Evolutionary conservation across 495 filamentous ascomycete genomes (phyloP).

Genomic region (Hyaloscypha variabilis): DNA sequence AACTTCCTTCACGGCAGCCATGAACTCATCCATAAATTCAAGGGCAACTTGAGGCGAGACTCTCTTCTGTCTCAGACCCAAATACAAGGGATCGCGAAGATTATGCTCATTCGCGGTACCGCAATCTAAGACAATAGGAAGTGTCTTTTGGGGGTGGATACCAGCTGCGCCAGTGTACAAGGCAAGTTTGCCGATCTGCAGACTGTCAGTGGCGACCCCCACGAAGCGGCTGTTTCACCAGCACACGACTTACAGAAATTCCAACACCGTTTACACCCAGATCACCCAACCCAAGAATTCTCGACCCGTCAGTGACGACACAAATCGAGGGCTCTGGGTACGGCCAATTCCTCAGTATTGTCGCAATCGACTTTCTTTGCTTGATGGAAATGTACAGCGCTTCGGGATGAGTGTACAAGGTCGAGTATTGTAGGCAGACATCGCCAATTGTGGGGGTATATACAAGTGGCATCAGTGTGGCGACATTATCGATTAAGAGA

Average conservation of each 20-base stretch:
- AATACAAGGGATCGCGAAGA: conserved; percentile 90
- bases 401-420: conserved; percentile 94
- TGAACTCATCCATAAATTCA: conserved; percentile 97
- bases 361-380: conserved; percentile 80
- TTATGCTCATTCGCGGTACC: conserved; percentile 90
- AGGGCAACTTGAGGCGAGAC: conserved; percentile 78
- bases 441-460: conserved; percentile 98
- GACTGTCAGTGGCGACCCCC: not conserved
- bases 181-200: conserved; percentile 78
- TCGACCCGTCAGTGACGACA: conserved; percentile 94
- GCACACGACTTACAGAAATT: conserved; percentile 74
- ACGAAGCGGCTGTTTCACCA: conserved; percentile 15
- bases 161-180: conserved; percentile 96
- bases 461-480: conserved; percentile 90
- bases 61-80: conserved; percentile 85
- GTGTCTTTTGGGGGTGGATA: conserved; percentile 88
- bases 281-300: conserved; percentile 94
- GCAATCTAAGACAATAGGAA: conserved; percentile 89
- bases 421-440: conserved; percentile 92
- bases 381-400: conserved; percentile 91
- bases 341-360: conserved; percentile 89
- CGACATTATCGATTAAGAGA: conserved; percentile 86
- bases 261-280: conserved; percentile 97
- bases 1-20: conserved; percentile 85
- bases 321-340: conserved; percentile 88